Conservation (phyloP, 345 rosid species). For the Bretschneidera sinensis region DNA sequence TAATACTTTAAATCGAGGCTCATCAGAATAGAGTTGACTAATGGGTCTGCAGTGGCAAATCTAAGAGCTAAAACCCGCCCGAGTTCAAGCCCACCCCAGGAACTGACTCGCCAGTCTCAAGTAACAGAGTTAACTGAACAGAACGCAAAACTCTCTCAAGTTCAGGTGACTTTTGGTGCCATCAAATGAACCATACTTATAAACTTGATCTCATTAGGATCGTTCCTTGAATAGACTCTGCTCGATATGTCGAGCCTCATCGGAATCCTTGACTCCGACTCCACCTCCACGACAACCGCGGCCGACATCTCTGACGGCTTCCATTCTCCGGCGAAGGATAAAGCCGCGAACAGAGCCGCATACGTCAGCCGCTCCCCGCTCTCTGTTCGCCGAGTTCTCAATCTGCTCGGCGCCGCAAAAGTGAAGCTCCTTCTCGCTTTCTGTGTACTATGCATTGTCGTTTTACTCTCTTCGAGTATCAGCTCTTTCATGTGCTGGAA, state of each 20-base stretch:
- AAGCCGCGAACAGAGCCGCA: constrained; percentile 2
- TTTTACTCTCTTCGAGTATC: constrained; percentile 12
- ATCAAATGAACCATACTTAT: too few species aligned
- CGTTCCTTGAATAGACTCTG: neutral
- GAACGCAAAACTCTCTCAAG: too few species aligned
- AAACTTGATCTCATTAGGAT: too few species aligned
- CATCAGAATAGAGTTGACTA: too few species aligned
- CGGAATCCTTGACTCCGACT: neutral
- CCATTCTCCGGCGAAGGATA: neutral
- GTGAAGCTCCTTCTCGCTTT: constrained; percentile 15
- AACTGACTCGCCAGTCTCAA: too few species aligned
- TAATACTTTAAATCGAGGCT: too few species aligned
- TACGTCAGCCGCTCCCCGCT: constrained; percentile 7
- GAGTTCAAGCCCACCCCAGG: too few species aligned
- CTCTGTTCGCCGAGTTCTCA: constrained; percentile 9
- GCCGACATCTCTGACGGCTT: neutral
- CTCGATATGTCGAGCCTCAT: neutral
- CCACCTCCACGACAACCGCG: neutral
- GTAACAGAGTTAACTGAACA: too few species aligned
- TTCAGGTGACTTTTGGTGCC: too few species aligned
- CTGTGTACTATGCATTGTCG: constrained; percentile 14
- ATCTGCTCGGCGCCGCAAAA: constrained; percentile 14
- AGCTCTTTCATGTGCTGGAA: constrained; percentile 26
- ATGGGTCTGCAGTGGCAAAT: too few species aligned
- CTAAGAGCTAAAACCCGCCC: too few species aligned